Percentiles rank a stretch among this genome's conserved stretches.
Conservation (phyloP, 2,329 filamentous ascomycete genomes). For the Trichocomaceae sp. region DNA sequence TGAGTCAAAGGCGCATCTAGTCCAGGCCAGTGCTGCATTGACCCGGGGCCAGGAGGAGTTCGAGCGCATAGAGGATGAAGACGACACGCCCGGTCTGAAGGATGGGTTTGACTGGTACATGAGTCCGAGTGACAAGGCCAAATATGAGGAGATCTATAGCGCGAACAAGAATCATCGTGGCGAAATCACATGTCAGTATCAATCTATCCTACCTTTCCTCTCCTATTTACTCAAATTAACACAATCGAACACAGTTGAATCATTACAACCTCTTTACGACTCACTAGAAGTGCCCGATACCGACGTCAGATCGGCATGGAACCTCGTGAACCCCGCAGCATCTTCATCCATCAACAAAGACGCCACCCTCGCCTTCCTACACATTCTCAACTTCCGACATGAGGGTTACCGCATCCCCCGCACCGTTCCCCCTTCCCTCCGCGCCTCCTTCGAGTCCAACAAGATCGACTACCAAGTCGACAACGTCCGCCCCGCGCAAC, state of each 20-base stretch:
- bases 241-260: slow-evolving; percentile 51
- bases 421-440: slow-evolving; percentile 81
- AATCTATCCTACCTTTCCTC: neutral
- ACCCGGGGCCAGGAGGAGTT: slow-evolving; percentile 74
- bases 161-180: slow-evolving; percentile 84
- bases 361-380: slow-evolving; percentile 85
- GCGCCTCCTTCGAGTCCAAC: slow-evolving; percentile 87
- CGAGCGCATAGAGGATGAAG: slow-evolving; percentile 71
- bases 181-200: slow-evolving; percentile 64
- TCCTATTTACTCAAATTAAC: neutral
- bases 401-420: slow-evolving; percentile 92
- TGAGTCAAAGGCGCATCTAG: slow-evolving; percentile 85
- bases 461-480: slow-evolving; percentile 95
- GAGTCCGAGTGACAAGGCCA: slow-evolving; percentile 79
- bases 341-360: slow-evolving; percentile 83
- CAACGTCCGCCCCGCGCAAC: slow-evolving; percentile 61
- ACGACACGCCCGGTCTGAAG: slow-evolving; percentile 76
- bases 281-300: slow-evolving; percentile 59
- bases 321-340: slow-evolving; percentile 89
- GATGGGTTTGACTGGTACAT: slow-evolving; percentile 99
- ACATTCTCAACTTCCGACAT: slow-evolving; percentile 93
- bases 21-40: slow-evolving; percentile 74
- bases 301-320: slow-evolving; percentile 90
- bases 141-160: slow-evolving; percentile 96
- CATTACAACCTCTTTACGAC: slow-evolving; percentile 77